Evolutionary conservation across 1,139 yeast species (phyloP).

Genomic region (Debaryomycetaceae sp.): DNA sequence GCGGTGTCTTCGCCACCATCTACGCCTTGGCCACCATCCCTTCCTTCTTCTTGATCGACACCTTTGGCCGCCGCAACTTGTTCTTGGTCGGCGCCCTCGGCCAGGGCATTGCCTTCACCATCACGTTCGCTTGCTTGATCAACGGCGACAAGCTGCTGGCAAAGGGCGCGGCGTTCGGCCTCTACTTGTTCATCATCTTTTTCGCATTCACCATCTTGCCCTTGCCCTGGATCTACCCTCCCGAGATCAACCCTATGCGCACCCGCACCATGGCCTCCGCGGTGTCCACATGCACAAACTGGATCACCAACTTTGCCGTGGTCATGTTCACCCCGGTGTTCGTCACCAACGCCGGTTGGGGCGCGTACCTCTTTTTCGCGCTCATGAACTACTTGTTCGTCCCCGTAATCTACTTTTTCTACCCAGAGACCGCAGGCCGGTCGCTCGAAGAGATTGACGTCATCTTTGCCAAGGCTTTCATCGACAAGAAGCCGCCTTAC

Average conservation of each 20-base stretch:
- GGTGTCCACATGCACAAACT: conserved; percentile 34
- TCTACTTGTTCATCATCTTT: conserved; percentile 17
- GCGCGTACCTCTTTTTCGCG: conserved; percentile 28
- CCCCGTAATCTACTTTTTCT: conserved; percentile 18
- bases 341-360: conserved; percentile 29
- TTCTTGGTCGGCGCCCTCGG: conserved; percentile 41
- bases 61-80: conserved; percentile 56
- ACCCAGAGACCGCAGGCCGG: conserved; percentile 23
- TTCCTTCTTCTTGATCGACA: conserved; percentile 54
- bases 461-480: conserved; percentile 23
- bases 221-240: conserved; percentile 50
- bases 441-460: conserved; percentile 21
- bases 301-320: conserved; percentile 42
- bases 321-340: conserved; percentile 46
- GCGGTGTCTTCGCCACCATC: conserved; percentile 54
- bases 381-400: conserved; percentile 14
- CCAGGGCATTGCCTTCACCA: conserved; percentile 29
- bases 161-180: conserved; percentile 34
- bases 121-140: conserved; percentile 34
- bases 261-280: conserved; percentile 50
- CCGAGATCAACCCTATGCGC: conserved; percentile 53
- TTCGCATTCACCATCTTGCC: conserved; percentile 21
- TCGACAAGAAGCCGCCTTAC: conserved; percentile 36
- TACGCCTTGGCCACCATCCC: conserved; percentile 56
- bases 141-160: conserved; percentile 21